Evolutionary conservation across 1,284 basidiomycete species (phyloP).

Genomic region (Mixia osmundae): DNA sequence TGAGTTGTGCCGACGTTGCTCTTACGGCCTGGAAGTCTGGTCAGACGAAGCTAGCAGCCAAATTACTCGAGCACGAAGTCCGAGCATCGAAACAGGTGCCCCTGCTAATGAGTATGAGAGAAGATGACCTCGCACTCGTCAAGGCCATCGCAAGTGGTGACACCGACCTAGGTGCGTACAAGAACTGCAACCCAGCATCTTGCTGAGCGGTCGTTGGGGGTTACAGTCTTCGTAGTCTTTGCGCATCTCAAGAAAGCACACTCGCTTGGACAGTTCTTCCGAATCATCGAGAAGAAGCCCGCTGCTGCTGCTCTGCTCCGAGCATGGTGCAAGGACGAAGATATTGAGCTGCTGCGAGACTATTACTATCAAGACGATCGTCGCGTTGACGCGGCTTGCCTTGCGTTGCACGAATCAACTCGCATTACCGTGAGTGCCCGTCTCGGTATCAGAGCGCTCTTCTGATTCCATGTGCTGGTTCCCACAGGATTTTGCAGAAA

Average conservation of each 20-base stretch:
- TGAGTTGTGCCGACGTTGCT: constrained; percentile 88
- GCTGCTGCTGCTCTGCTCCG: constrained; percentile 53
- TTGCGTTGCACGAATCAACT: constrained; percentile 61
- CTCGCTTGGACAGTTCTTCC: constrained; percentile 79
- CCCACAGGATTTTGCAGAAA: constrained; percentile 39
- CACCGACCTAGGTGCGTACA: constrained; percentile 56
- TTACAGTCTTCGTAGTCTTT: constrained; percentile 64
- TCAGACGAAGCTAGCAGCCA: constrained; percentile 58
- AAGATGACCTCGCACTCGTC: constrained; percentile 61
- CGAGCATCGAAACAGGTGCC: constrained; percentile 83
- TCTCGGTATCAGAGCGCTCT: too few relatives aligned
- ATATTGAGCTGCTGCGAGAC: constrained; percentile 73
- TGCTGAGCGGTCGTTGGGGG: background rate
- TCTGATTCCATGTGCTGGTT: too few relatives aligned
- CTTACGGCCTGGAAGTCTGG: constrained; percentile 83
- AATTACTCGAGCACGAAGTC: constrained; percentile 77
- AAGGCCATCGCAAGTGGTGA: constrained; percentile 90
- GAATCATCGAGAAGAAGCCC: constrained; percentile 62
- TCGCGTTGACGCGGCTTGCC: constrained; percentile 64
- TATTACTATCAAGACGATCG: constrained; percentile 98
- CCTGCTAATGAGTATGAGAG: constrained; percentile 74
- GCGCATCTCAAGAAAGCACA: constrained; percentile 60
- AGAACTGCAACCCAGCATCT: background rate
- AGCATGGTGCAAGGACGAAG: constrained; percentile 70
- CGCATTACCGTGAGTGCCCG: constrained; percentile 21